Percentiles rank a stretch among this genome's conserved stretches.
Evolutionary conservation across 1,139 yeast species (phyloP).

Genomic region (Hansenula sp.): DNA sequence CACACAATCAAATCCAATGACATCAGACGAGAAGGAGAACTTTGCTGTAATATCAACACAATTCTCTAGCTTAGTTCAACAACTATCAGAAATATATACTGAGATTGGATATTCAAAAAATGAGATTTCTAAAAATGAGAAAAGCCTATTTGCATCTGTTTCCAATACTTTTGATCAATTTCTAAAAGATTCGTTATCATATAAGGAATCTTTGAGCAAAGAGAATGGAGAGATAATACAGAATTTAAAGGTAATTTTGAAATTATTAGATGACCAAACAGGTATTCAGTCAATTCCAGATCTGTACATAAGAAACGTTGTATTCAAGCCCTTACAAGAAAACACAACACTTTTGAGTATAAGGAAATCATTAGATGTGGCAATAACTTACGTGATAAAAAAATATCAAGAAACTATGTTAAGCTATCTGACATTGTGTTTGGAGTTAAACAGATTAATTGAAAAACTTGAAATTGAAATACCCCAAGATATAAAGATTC

Average conservation of each 20-base stretch:
- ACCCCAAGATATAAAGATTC: constrained; percentile 4
- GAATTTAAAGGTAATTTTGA: constrained; percentile 26
- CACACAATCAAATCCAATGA: constrained; percentile 9
- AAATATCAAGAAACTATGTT: constrained; percentile 25
- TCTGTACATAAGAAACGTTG: constrained; percentile 31
- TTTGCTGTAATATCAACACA: constrained; percentile 29
- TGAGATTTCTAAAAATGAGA: constrained; percentile 31
- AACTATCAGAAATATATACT: constrained; percentile 30
- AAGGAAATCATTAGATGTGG: constrained; percentile 26
- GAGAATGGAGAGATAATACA: constrained; percentile 26
- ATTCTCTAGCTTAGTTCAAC: constrained; percentile 26
- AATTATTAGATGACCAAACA: constrained; percentile 28
- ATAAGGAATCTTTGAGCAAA: constrained; percentile 24
- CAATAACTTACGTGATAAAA: constrained; percentile 25
- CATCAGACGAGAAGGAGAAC: constrained; percentile 9
- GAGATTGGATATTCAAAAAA: constrained; percentile 34
- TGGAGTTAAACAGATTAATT: constrained; percentile 15
- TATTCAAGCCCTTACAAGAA: constrained; percentile 24
- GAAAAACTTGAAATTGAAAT: neutral
- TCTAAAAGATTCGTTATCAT: constrained; percentile 28
- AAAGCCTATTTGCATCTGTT: constrained; percentile 27
- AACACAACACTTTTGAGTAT: constrained; percentile 28
- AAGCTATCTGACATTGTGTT: constrained; percentile 19
- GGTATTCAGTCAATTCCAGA: constrained; percentile 35
- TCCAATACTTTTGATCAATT: constrained; percentile 30